These are phyloP conservation scores for Oidiodendron maius DNA, from an alignment of 495 filamentous ascomycete genomes.

Conservation along the genomic window DNA sequence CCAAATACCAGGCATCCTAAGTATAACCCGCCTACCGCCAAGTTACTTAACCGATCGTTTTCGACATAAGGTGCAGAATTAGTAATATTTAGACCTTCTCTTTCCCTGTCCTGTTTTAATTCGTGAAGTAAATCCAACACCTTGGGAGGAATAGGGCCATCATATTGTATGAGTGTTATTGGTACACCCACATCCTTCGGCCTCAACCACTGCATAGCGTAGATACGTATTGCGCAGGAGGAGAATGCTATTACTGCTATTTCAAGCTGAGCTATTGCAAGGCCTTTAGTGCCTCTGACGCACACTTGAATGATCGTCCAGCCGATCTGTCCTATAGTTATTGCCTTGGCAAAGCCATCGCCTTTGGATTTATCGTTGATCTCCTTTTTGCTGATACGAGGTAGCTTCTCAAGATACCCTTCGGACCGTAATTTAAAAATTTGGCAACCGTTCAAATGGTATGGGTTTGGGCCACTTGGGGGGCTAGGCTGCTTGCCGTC, in stretches of 20 bases:
- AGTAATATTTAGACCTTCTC: background rate
- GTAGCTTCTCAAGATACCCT: background rate
- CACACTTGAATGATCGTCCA: slow-evolving; percentile 27
- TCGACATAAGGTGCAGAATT: background rate
- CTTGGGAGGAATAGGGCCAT: background rate
- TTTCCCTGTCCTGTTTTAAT: background rate
- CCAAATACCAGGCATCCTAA: slow-evolving; percentile 23
- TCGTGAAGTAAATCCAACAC: background rate
- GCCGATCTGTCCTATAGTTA: slow-evolving; percentile 24
- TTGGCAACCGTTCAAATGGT: no score
- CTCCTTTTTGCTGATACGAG: slow-evolving; percentile 18
- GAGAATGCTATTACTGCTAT: slow-evolving; percentile 25
- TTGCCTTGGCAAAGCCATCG: slow-evolving; percentile 24
- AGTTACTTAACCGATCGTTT: background rate
- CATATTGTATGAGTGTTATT: slow-evolving; percentile 7
- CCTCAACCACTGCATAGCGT: slow-evolving; percentile 23
- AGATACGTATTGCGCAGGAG: slow-evolving; percentile 21
- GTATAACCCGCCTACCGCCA: no score
- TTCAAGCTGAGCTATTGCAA: slow-evolving; percentile 29
- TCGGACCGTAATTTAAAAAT: slow-evolving; percentile 16
- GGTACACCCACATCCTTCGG: slow-evolving; percentile 23
- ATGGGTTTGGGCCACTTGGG: no score
- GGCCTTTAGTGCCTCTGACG: slow-evolving; percentile 13
- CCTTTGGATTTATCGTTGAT: slow-evolving; percentile 34
- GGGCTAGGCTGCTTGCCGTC: no score